Percentiles rank a stretch among this genome's conserved stretches.
Evolutionary conservation across 1,284 basidiomycete species (phyloP).

Genomic region (Neonothopanus nambi): DNA sequence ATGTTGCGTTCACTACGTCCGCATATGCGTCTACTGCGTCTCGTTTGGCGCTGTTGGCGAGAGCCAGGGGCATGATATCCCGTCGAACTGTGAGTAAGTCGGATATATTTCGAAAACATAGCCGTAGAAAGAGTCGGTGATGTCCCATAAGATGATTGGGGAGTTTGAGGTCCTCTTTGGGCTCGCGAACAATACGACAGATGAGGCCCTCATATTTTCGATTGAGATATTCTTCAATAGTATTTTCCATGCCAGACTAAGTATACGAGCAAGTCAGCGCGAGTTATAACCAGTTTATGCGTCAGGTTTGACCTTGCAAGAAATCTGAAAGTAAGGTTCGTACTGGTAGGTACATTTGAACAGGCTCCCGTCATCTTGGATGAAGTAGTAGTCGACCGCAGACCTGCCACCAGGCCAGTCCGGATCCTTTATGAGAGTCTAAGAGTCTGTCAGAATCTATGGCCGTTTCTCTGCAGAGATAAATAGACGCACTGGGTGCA

Average conservation of each 20-base stretch:
- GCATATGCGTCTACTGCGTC: constrained; percentile 98
- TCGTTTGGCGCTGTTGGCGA: constrained; percentile 90
- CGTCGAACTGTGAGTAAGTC: constrained; percentile 88
- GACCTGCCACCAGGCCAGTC: constrained; percentile 81
- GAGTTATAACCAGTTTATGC: background rate
- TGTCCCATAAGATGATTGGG: constrained; percentile 97
- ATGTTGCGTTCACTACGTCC: constrained; percentile 88
- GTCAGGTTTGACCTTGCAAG: constrained; percentile 71
- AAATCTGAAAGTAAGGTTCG: constrained; percentile 94
- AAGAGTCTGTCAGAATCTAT: constrained; percentile 4
- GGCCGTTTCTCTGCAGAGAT: background rate
- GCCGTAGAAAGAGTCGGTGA: constrained; percentile 83
- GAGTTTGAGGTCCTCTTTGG: constrained; percentile 93
- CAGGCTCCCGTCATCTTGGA: constrained; percentile 94
- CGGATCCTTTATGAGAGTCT: constrained; percentile 87
- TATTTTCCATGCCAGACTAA: constrained; percentile 84
- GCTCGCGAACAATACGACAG: constrained; percentile 74
- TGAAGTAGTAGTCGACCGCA: constrained; percentile 97
- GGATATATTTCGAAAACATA: constrained; percentile 91
- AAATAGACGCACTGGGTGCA: constrained; percentile 84
- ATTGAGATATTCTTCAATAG: constrained; percentile 94
- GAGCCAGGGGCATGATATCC: constrained; percentile 88
- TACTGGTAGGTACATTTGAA: constrained; percentile 95
- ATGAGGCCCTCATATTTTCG: constrained; percentile 93
- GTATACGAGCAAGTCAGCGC: background rate